Percentiles rank a stretch among this genome's conserved stretches.
These are phyloP conservation scores for Monosporozyma solicola DNA, from an alignment of 805 yeast species.

Conservation along the genomic window DNA sequence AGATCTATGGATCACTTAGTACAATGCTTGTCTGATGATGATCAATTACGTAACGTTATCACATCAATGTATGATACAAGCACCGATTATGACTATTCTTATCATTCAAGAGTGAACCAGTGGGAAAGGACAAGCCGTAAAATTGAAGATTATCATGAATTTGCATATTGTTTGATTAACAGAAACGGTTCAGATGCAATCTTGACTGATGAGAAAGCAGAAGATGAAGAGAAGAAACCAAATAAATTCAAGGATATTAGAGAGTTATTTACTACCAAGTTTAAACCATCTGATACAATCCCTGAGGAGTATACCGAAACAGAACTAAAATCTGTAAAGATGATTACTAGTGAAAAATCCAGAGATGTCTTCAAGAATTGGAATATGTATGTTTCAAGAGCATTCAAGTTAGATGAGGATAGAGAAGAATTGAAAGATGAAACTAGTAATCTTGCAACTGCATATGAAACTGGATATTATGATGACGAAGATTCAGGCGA, in stretches of 20 bases:
- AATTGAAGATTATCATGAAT: slow-evolving; percentile 9
- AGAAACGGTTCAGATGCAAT: slow-evolving; percentile 7
- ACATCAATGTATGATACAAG: slow-evolving; percentile 12
- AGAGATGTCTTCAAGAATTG: slow-evolving; percentile 25
- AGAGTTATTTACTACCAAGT: slow-evolving; percentile 13
- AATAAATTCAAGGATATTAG: not conserved
- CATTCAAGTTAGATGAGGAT: slow-evolving; percentile 36
- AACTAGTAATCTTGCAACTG: slow-evolving; percentile 35
- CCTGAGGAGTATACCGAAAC: slow-evolving; percentile 13
- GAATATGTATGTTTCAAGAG: slow-evolving; percentile 26
- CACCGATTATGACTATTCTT: slow-evolving; percentile 13
- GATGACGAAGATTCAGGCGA: slow-evolving; percentile 40
- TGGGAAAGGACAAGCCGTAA: not conserved
- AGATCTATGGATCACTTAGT: slow-evolving; percentile 17
- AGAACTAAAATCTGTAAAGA: slow-evolving; percentile 6
- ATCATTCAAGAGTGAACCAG: slow-evolving; percentile 7
- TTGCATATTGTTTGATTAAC: slow-evolving; percentile 14
- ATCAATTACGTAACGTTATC: slow-evolving; percentile 16
- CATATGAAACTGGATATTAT: slow-evolving; percentile 45
- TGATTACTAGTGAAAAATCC: slow-evolving; percentile 21
- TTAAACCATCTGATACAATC: slow-evolving; percentile 24
- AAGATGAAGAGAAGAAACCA: not conserved
- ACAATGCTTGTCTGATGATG: slow-evolving; percentile 16
- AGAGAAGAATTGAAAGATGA: slow-evolving; percentile 46
- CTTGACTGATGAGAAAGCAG: not conserved